Base-by-base conservation (phyloP, 495 filamentous ascomycete species). In the Staphylotrichum longicolle region DNA sequence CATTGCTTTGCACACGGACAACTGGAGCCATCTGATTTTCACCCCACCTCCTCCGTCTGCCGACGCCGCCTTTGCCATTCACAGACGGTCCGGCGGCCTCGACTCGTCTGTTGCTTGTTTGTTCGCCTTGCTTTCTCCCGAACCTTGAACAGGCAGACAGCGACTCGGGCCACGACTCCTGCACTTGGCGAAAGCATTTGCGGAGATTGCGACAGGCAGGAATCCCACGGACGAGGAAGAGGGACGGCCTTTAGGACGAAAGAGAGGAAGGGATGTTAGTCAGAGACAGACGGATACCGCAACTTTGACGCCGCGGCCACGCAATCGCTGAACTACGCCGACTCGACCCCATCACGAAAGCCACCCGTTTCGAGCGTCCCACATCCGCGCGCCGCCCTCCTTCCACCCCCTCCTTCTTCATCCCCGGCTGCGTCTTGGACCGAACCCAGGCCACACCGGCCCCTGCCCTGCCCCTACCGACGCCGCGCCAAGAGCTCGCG, bases 401-500 rank as follows among this genome's bases (percentile, higher is more conserved):
- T 39, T 10, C 6, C 37, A 39, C 37, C 37, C 37, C 37, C 10
- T 10, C 37, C 37, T 39, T 10, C 37, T 10, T 10, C 37, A 10
- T 39, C 37, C 46, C 33, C 32, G 50, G 46, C 53, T 10, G 12
- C 45, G 14, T 15, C 42, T 55, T 34, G 59, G 9, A 15, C 33
- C 20, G 41, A n/a, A 33, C 34, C 11, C 49, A 27, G 39, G n/a
- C 54, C 34, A 37, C 9, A 37, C 41, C 45, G 40, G 27, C 58
- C 37, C 37, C 27, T 52, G 40, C 52, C 53, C 40, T 42, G 58
- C 58, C 58, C 42, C 60, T 55, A 54, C 53, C 52, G 50, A 66
- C 67, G 62, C 63, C 61, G 65, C 54, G 66, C 68, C 72, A 71
- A 68, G 68, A 62, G 58, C 48, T 55, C 60, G 58, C 60, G 51